Percentiles rank a stretch among this genome's conserved stretches.
Conservation (phyloP, 768 basidiomycete genomes). For the Mycena albidolilacea region DNA sequence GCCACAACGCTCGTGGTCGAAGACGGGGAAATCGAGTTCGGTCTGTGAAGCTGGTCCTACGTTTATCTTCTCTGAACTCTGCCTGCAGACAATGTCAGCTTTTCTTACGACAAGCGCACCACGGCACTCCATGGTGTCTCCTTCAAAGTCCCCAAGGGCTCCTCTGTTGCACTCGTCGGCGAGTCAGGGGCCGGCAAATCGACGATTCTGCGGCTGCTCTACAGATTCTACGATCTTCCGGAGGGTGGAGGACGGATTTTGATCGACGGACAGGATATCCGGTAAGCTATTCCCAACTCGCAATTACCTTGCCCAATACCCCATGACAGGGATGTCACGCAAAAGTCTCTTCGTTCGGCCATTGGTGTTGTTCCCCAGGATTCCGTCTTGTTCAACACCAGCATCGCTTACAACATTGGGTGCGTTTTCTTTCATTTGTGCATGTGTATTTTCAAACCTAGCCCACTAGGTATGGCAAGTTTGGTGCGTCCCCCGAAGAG, state of each 20-base stretch:
- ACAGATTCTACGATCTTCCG: slow-evolving; percentile 92
- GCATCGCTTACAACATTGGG: slow-evolving; percentile 82
- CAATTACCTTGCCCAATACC: slow-evolving; percentile 11
- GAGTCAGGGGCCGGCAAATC: slow-evolving; percentile 88
- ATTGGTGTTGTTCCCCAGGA: slow-evolving; percentile 96
- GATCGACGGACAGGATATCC: slow-evolving; percentile 90
- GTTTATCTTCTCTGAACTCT: slow-evolving; percentile 14
- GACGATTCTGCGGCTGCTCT: slow-evolving; percentile 88
- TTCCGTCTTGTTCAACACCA: slow-evolving; percentile 79
- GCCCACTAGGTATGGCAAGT: slow-evolving; percentile 79
- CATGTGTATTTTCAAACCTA: slow-evolving; percentile 13
- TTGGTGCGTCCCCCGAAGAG: slow-evolving; percentile 78
- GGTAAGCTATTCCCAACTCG: slow-evolving; percentile 45
- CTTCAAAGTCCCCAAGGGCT: slow-evolving; percentile 90
- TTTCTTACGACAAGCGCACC: slow-evolving; percentile 85
- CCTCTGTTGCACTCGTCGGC: slow-evolving; percentile 92
- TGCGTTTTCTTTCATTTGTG: slow-evolving; percentile 47
- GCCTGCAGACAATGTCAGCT: slow-evolving; percentile 81
- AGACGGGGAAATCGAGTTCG: slow-evolving; percentile 90
- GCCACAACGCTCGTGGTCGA: slow-evolving; percentile 81
- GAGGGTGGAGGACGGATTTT: slow-evolving; percentile 85
- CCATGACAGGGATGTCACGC: slow-evolving; percentile 79
- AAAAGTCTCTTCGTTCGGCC: slow-evolving; percentile 80
- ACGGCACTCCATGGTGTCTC: slow-evolving; percentile 83
- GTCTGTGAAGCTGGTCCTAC: slow-evolving; percentile 55